phyloP scores from a whole-genome alignment of 495 filamentous ascomycete genomes.

The Penicillium verhagenii region DNA sequence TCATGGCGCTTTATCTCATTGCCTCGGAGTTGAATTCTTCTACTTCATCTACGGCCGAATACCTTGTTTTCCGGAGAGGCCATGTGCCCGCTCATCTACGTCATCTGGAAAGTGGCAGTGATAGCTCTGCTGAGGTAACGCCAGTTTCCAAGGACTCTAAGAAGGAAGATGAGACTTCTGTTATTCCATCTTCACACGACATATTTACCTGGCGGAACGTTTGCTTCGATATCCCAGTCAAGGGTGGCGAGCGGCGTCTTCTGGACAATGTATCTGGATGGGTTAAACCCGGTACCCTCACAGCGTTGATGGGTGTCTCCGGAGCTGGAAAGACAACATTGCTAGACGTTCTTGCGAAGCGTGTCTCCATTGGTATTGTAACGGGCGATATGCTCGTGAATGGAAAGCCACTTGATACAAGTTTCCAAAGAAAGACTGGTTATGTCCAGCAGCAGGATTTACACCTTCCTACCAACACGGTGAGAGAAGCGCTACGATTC shows the following conservation, averaged over 20 bases:
- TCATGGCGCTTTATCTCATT: conserved; percentile 48
- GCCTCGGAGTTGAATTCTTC: conserved; percentile 47
- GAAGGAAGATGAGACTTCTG: conserved; percentile 20
- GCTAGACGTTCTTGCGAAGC: conserved; percentile 59
- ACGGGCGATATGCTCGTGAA: conserved; percentile 56
- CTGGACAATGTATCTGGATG: conserved; percentile 64
- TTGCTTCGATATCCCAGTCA: conserved; percentile 65
- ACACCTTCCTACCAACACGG: conserved; percentile 79
- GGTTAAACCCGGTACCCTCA: conserved; percentile 68
- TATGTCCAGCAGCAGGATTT: conserved; percentile 96
- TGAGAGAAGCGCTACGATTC: conserved; percentile 79
- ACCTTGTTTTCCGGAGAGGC: conserved; percentile 42
- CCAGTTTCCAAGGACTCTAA: conserved; percentile 16
- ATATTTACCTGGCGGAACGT: conserved; percentile 77
- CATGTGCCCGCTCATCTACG: conserved; percentile 36
- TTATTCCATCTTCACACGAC: conserved; percentile 51
- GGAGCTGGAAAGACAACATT: conserved; percentile 70
- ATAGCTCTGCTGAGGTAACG: conserved; percentile 15
- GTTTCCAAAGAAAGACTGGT: conserved; percentile 87
- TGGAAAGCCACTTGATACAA: conserved; percentile 58
- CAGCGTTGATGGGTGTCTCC: conserved; percentile 61
- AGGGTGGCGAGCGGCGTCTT: conserved; percentile 56
- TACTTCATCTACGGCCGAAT: conserved; percentile 43
- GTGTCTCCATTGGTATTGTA: conserved; percentile 53
- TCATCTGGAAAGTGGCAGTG: conserved; percentile 29